Percentiles rank a stretch among this genome's conserved stretches.
phyloP scores from a whole-genome alignment of 176 grass and related monocot genomes.

The Bolboschoenus planiculmis region DNA sequence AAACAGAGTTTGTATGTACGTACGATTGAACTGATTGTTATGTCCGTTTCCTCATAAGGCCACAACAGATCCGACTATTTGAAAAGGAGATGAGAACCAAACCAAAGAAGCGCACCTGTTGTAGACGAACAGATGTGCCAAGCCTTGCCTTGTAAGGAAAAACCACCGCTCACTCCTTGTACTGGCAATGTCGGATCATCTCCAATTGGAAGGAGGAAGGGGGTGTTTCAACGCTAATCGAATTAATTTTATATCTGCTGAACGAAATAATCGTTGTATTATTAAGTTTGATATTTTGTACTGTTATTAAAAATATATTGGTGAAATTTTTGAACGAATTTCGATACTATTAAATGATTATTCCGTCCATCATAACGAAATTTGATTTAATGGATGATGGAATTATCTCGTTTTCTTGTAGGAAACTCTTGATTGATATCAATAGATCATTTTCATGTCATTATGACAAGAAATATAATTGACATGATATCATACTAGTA shows the following conservation, averaged over 20 bases:
- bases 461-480: neutral
- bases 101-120: neutral
- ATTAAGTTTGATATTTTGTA: too few relatives aligned
- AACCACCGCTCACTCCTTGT: neutral
- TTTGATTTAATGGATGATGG: too few relatives aligned
- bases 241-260: too few relatives aligned
- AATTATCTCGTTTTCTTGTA: too few relatives aligned
- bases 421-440: too few relatives aligned
- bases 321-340: too few relatives aligned
- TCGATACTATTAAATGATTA: too few relatives aligned
- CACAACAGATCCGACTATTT: neutral
- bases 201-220: neutral
- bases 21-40: neutral
- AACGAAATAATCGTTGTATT: too few relatives aligned
- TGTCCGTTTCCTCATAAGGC: neutral
- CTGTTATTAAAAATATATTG: too few relatives aligned
- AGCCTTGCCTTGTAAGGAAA: slow-evolving; percentile 5
- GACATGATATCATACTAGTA: neutral
- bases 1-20: neutral
- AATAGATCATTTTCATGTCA: too few relatives aligned
- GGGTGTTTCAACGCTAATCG: too few relatives aligned
- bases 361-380: too few relatives aligned
- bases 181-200: neutral
- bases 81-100: neutral
- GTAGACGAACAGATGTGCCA: neutral